phyloP scores from a whole-genome alignment of 148 eudicot species.

The Fallopia convolvulus region DNA sequence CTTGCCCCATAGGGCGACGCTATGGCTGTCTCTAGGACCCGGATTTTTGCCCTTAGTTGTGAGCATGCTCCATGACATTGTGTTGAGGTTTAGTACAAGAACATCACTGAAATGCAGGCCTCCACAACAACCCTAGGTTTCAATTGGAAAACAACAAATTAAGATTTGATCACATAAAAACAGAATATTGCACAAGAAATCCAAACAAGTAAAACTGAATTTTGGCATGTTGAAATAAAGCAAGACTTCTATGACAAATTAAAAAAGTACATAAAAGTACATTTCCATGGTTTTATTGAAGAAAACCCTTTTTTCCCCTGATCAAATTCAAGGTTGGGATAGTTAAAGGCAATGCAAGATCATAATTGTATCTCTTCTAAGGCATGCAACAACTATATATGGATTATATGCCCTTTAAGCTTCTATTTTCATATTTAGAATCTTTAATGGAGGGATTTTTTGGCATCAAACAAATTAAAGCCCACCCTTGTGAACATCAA shows the following conservation, averaged over 20 bases:
- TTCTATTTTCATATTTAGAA: background rate
- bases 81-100: slow-evolving; percentile 52
- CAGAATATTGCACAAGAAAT: too few species aligned
- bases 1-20: slow-evolving; percentile 46
- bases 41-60: slow-evolving; percentile 63
- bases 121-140: slow-evolving; percentile 80
- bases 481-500: background rate
- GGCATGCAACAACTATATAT: background rate
- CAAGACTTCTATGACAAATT: too few species aligned
- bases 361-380: background rate
- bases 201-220: too few species aligned
- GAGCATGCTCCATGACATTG: slow-evolving; percentile 69
- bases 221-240: too few species aligned
- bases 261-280: too few species aligned
- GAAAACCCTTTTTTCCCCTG: background rate
- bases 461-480: background rate
- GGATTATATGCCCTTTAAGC: background rate
- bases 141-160: background rate
- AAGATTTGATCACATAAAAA: too few species aligned
- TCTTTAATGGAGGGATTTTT: background rate
- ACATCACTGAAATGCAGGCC: slow-evolving; percentile 92
- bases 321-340: background rate
- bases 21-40: slow-evolving; percentile 90
- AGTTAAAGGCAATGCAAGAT: background rate
- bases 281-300: background rate